Conservation (phyloP, 129 eudicot species). For the Arctium minus region DNA sequence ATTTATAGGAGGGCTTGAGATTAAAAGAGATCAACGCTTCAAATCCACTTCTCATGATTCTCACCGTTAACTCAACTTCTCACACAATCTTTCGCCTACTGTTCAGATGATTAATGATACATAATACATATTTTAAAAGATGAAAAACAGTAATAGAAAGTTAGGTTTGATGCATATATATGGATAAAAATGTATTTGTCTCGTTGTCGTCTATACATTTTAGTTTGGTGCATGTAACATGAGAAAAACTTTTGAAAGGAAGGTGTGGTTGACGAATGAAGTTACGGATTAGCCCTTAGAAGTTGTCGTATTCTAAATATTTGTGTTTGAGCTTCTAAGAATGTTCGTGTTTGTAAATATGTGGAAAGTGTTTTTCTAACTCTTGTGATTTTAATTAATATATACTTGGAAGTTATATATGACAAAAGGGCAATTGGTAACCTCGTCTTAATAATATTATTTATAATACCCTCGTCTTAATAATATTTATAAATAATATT, state of each 20-base stretch:
- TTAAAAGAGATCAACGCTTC: no score
- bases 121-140: not conserved
- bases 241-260: not conserved
- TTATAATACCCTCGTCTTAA: no score
- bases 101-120: no score
- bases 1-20: no score
- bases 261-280: conserved; percentile 3
- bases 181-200: not conserved
- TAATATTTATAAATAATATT: no score
- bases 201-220: not conserved
- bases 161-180: not conserved
- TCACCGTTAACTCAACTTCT: no score
- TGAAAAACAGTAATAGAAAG: not conserved
- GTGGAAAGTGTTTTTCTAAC: not conserved
- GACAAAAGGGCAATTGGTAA: not conserved
- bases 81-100: no score
- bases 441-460: no score
- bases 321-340: not conserved
- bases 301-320: not conserved
- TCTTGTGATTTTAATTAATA: not conserved
- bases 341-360: not conserved
- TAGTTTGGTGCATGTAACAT: not conserved
- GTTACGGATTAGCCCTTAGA: not conserved
- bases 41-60: no score
- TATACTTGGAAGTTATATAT: not conserved